Conservation (phyloP, 805 yeast species). For the Yamadazyma olivae region DNA sequence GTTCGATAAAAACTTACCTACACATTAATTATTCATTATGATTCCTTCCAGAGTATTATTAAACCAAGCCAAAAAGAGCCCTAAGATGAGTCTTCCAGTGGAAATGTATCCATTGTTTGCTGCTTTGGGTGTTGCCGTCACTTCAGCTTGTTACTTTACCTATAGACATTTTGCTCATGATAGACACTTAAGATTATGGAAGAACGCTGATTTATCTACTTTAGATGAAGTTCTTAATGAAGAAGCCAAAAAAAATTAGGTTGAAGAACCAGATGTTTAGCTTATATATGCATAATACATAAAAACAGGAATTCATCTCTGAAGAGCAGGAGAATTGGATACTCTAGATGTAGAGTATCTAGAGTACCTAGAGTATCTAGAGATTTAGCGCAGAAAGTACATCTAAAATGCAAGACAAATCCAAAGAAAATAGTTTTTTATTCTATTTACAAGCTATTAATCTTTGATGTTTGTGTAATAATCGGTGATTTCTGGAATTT, state of each 20-base stretch:
- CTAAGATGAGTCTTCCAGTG: conserved; percentile 27
- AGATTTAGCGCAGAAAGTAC: too few relatives aligned
- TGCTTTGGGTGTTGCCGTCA: conserved; percentile 40
- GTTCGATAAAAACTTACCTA: conserved; percentile 9
- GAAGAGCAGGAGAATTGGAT: too few relatives aligned
- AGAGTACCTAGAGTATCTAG: too few relatives aligned
- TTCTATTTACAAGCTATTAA: too few relatives aligned
- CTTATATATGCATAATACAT: too few relatives aligned
- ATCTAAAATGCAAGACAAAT: too few relatives aligned
- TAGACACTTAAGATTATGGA: conserved; percentile 45
- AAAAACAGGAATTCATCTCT: too few relatives aligned
- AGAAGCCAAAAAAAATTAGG: conserved; percentile 19
- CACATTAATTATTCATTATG: conserved; percentile 19
- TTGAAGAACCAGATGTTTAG: too few relatives aligned
- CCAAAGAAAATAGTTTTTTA: too few relatives aligned
- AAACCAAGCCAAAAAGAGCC: conserved; percentile 33
- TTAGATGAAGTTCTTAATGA: conserved; percentile 41
- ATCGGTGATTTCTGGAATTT: conserved; percentile 79
- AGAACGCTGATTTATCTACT: conserved; percentile 41
- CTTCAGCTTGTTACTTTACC: conserved; percentile 39
- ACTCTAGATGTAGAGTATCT: too few relatives aligned
- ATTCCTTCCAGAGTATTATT: conserved; percentile 38
- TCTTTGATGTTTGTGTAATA: conserved; percentile 61
- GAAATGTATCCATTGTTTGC: conserved; percentile 49
- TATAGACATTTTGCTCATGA: conserved; percentile 48